Conservation (phyloP, 176 grass and related monocot species). For the Avena atlantica region DNA sequence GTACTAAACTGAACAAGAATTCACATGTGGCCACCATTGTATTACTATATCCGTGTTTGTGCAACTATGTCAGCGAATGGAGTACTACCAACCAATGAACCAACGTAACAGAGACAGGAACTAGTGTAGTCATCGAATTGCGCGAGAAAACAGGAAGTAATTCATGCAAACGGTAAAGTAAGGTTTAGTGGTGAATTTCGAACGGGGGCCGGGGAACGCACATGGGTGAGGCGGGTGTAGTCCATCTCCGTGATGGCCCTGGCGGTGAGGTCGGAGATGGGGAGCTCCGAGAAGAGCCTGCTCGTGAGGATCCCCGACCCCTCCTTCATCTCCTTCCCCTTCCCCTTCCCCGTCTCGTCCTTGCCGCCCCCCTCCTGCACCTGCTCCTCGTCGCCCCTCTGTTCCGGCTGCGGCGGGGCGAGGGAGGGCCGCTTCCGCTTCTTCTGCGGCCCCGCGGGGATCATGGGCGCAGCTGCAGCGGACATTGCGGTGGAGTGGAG, state of each 20-base stretch:
- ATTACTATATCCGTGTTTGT: not conserved
- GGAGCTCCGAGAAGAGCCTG: constrained; percentile 63
- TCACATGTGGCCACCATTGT: not conserved
- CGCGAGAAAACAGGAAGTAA: not conserved
- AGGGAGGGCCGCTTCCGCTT: not conserved
- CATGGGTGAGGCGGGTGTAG: constrained; percentile 68
- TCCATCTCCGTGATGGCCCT: constrained; percentile 73
- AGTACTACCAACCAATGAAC: not conserved
- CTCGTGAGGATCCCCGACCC: constrained; percentile 47
- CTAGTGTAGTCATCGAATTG: not conserved
- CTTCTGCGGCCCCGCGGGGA: not conserved
- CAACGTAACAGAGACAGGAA: not conserved
- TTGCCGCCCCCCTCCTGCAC: not conserved
- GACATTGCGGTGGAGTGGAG: not conserved
- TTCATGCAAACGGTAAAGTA: not conserved
- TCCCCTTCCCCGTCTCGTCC: not conserved
- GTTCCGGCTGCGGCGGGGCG: not conserved
- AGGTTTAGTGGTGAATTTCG: not conserved
- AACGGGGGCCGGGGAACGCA: not conserved
- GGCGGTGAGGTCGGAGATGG: constrained; percentile 61
- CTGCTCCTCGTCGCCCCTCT: not conserved
- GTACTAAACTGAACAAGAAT: not conserved
- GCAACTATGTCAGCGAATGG: not conserved
- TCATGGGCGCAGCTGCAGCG: not conserved
- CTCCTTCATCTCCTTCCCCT: not conserved